Evolutionary conservation across 169 alveolate genomes (phyloP), one percentile per base, ranked within the genome.

Genomic region (Plasmodium knowlesi): DNA sequence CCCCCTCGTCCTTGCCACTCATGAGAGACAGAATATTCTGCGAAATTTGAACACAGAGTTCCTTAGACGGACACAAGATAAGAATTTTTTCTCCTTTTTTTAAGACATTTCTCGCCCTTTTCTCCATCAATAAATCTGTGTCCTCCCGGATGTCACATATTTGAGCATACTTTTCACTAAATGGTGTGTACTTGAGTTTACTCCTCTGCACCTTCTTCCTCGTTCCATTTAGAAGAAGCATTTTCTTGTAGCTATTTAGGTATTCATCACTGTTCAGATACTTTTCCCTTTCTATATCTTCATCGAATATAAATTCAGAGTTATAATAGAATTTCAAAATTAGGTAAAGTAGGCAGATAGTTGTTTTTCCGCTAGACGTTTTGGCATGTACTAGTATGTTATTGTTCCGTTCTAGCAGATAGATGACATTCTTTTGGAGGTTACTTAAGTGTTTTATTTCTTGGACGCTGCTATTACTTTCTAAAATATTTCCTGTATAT

Each of bases 301-400:
- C 94, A 2, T 89, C 73, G 72, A 89, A 89, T n/a, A 89, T 53
- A 39, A 89, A 79, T 78, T 89, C 94, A 61, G 83, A 57, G 19
- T 89, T 89, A 61, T 67, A 89, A 79, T 57, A 79, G 67, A 79
- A 80, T 37, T 89, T 89, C 73, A 89, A 89, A 39, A 89, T 70
- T 30, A 89, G 82, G 41, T 89, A 89, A 39, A 79, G 82, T 79
- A 89, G 71, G 53, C 90, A 79, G 46, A 89, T 89, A 14, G 94
- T 89, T 57, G 94, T 89, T 78, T 89, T 89, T 79, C 94, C 94
- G 73, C 94, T 89, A 16, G 94, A 41, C 46, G 94, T 89, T 50
- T 89, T 89, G 28, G 94, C 88, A 53, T 89, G 94, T 25, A 89
- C 61, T 57, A 89, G 43, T 5, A 89, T 25, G 82, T 89, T 89